phyloP scores from a whole-genome alignment of 768 basidiomycete species.

The Rossbeevera mucosa region DNA sequence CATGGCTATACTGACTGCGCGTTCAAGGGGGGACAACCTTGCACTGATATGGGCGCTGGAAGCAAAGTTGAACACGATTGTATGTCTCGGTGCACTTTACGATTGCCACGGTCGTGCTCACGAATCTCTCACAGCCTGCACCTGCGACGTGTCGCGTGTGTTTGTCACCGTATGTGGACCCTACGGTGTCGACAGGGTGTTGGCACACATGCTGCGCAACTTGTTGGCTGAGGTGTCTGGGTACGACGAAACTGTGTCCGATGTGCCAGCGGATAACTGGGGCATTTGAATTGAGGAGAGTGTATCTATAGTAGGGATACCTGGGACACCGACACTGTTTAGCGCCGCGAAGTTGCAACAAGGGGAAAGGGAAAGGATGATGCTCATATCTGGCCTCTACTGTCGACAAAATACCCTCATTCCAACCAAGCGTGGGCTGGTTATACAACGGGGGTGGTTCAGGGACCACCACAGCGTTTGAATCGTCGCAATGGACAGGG shows the following conservation, averaged over 20 bases:
- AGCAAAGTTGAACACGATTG: slow-evolving; percentile 54
- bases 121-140: slow-evolving; percentile 12
- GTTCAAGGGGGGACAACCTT: slow-evolving; percentile 43
- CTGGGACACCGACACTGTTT: background rate
- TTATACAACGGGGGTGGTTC: slow-evolving; percentile 40
- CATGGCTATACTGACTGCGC: slow-evolving; percentile 45
- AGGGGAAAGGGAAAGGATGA: background rate
- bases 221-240: slow-evolving; percentile 83
- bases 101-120: slow-evolving; percentile 30
- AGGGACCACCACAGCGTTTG: slow-evolving; percentile 63
- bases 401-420: slow-evolving; percentile 48
- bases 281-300: slow-evolving; percentile 67
- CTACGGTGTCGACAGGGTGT: slow-evolving; percentile 77
- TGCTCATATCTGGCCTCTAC: slow-evolving; percentile 89
- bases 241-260: slow-evolving; percentile 76
- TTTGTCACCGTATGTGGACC: slow-evolving; percentile 70
- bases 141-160: slow-evolving; percentile 65
- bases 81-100: slow-evolving; percentile 34
- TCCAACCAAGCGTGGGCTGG: slow-evolving; percentile 49
- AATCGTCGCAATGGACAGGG: slow-evolving; percentile 40
- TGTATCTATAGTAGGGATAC: slow-evolving; percentile 51
- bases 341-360: background rate
- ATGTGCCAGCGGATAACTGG: slow-evolving; percentile 84
- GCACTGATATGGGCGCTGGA: slow-evolving; percentile 54
- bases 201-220: slow-evolving; percentile 84